A percentile compares a stretch with the other conserved stretches of the same genome.
phyloP scores from a whole-genome alignment of 2,329 filamentous ascomycete species.

The Septoria petroselini region DNA sequence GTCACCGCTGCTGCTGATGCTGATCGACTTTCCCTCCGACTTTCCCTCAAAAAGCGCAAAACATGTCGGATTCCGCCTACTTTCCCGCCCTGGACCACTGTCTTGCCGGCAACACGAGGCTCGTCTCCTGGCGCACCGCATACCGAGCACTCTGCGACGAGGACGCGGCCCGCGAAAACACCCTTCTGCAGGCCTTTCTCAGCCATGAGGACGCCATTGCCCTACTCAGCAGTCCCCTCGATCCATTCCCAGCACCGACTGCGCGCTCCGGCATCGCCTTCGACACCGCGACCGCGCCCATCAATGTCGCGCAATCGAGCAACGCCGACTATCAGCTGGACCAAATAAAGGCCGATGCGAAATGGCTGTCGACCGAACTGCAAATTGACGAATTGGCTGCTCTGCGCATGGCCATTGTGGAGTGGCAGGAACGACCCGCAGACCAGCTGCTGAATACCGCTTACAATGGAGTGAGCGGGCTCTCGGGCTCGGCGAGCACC shows the following conservation, averaged over 20 bases:
- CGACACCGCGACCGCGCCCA: slow-evolving; percentile 80
- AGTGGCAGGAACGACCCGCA: slow-evolving; percentile 79
- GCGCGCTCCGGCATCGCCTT: slow-evolving; percentile 55
- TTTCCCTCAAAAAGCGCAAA: background rate
- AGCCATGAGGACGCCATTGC: slow-evolving; percentile 64
- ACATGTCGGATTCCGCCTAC: slow-evolving; percentile 48
- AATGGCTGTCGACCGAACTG: slow-evolving; percentile 79
- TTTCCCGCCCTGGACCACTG: slow-evolving; percentile 83
- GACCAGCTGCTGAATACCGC: slow-evolving; percentile 58
- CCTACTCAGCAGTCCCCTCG: slow-evolving; percentile 66
- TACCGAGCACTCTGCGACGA: slow-evolving; percentile 54
- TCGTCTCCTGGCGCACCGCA: slow-evolving; percentile 66
- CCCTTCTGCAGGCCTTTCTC: slow-evolving; percentile 63
- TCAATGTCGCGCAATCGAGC: slow-evolving; percentile 70
- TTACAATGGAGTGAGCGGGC: slow-evolving; percentile 30
- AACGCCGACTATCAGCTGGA: slow-evolving; percentile 69
- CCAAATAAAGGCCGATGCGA: slow-evolving; percentile 76
- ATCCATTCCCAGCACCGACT: slow-evolving; percentile 63
- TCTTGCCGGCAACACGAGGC: slow-evolving; percentile 72
- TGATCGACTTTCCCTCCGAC: background rate
- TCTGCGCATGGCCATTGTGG: slow-evolving; percentile 73
- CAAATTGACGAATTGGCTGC: slow-evolving; percentile 78
- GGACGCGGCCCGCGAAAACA: slow-evolving; percentile 52
- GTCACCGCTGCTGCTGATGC: background rate
- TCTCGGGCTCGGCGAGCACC: slow-evolving; percentile 14